Percentiles rank a stretch among this genome's conserved stretches.
These are phyloP conservation scores for Geranium brycei DNA, from an alignment of 345 rosid species.

Conservation along the genomic window DNA sequence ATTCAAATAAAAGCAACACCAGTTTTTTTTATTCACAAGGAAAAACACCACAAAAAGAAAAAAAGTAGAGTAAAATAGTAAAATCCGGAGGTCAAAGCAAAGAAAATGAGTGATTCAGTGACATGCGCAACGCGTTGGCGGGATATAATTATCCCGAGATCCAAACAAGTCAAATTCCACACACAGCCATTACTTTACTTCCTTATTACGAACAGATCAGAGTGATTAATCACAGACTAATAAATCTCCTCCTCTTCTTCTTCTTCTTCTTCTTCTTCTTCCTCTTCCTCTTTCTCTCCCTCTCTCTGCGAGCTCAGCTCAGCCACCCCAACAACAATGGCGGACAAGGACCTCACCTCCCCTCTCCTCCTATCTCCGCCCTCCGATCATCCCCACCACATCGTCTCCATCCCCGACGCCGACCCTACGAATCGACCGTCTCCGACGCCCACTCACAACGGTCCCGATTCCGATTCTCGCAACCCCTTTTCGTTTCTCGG, in stretches of 20 bases:
- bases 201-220: too few species aligned
- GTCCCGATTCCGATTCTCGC: not conserved
- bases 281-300: conserved; percentile 5
- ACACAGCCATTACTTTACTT: too few species aligned
- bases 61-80: too few species aligned
- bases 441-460: conserved; percentile 5
- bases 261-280: conserved; percentile 4
- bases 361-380: conserved; percentile 38
- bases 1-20: too few species aligned
- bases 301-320: not conserved
- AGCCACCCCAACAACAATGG: conserved; percentile 24
- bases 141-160: too few species aligned
- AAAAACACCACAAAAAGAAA: too few species aligned
- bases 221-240: too few species aligned
- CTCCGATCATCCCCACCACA: conserved; percentile 28
- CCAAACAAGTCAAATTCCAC: too few species aligned
- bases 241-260: conserved; percentile 2
- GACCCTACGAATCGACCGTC: conserved; percentile 12
- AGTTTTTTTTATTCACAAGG: too few species aligned
- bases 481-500: conserved; percentile 62
- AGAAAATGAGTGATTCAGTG: too few species aligned
- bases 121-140: too few species aligned
- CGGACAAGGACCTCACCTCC: conserved; percentile 35
- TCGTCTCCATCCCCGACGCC: conserved; percentile 30
- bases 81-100: too few species aligned